Base-by-base conservation (phyloP, 2,329 filamentous ascomycete species). In the Ceratocystis huliohia region DNA sequence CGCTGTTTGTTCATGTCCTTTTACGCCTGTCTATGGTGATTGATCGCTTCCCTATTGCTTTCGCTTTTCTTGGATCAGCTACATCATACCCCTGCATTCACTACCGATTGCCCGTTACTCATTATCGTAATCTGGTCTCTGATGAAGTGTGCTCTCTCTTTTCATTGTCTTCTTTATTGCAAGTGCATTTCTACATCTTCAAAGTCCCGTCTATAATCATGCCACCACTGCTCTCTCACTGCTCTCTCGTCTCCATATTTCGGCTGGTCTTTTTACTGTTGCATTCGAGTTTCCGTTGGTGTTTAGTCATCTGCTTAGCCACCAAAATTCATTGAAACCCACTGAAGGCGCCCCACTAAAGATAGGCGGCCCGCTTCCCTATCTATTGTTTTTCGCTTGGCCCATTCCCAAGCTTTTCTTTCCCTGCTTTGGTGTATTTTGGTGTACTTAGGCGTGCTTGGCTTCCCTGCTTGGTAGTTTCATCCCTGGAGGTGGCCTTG, bases 221-320 rank as follows among this genome's bases (percentile, higher is more conserved):
- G 48, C 20, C 48, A 53, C 37, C 20, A 5, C 3, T 20, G 20
- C 22, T 20, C 48, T 25, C 48, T 53, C 20, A 5, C 3, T 20
- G 20, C 22, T 20, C 48, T 25, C 48, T 53, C 20, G 20, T 53
- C 48, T 25, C 48, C 48, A 53, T 53, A 53, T 53, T 53, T 20
- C 20, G 46, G 17, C 20, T 48, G 46, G 17, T 48, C 6, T 53
- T 22, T 13, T 48, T 25, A 22, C 15, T 20, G 46, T 17, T 48
- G 6, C 17, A 48, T 17, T 13, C 37, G 4, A 3, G 37, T 41
- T 15, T 41, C 20, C 20, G n/a, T 1, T 48, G 46, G 17, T 48
- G 46, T 20, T 53, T 53, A 53, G 48, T 53, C 48, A 53, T 53
- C 48, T 53, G 53, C 53, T 33, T n/a, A 48, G 17, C 46, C 46